Evolutionary conservation across 164 flowering plant genomes (phyloP).

Genomic region (Tinospora cordifolia): DNA sequence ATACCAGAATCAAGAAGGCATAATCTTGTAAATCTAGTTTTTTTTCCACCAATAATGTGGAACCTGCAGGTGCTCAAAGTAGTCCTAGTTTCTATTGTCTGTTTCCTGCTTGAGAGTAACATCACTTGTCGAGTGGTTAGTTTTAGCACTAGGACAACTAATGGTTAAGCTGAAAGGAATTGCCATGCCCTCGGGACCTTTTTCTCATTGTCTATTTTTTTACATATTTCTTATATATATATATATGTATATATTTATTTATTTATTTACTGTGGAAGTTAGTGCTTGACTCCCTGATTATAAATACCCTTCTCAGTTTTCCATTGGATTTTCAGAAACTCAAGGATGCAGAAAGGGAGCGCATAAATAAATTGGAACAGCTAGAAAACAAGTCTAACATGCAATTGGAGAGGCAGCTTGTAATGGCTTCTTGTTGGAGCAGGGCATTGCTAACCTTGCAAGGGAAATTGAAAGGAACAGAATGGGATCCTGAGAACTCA

Average conservation of each 20-base stretch:
- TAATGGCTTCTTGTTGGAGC: constrained; percentile 89
- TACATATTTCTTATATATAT: not conserved
- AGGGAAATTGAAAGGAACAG: constrained; percentile 83
- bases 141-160: not conserved
- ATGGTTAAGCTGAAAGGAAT: not conserved
- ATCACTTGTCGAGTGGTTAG: not conserved
- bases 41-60: not conserved
- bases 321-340: constrained; percentile 42
- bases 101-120: not conserved
- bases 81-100: not conserved
- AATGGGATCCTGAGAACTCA: constrained; percentile 89
- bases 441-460: constrained; percentile 58
- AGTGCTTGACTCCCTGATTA: not conserved
- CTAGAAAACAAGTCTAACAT: constrained; percentile 64
- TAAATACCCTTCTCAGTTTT: not conserved
- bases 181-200: not conserved
- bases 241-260: no score
- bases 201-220: not conserved
- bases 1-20: not conserved
- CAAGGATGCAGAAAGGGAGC: constrained; percentile 61
- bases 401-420: constrained; percentile 85
- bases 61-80: not conserved
- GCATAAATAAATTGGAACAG: constrained; percentile 63
- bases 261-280: not conserved
- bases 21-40: not conserved